These are phyloP conservation scores for Penicillium tannophilum DNA, from an alignment of 495 filamentous ascomycete genomes.

Conservation along the genomic window DNA sequence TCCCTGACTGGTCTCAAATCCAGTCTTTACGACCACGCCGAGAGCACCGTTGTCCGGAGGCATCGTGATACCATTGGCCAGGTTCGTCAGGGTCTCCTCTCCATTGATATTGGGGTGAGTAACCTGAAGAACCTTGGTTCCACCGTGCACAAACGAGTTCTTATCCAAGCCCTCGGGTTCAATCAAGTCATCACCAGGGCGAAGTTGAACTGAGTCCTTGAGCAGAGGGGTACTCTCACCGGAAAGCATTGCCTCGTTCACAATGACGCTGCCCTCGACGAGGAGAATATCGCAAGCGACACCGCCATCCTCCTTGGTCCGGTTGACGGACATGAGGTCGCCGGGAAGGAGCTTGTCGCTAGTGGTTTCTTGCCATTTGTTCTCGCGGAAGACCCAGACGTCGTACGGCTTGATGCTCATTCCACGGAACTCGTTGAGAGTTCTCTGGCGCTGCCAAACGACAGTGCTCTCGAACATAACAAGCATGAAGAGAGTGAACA, in stretches of 20 bases:
- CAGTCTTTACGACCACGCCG: conserved; percentile 94
- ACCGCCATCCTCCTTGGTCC: conserved; percentile 95
- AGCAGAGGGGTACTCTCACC: conserved; percentile 96
- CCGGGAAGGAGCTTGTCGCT: conserved; percentile 95
- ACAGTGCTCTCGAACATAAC: conserved; percentile 97
- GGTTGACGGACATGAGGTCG: conserved; percentile 91
- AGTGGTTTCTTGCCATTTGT: conserved; percentile 84
- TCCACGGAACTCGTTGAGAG: conserved; percentile 94
- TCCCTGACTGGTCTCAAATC: conserved; percentile 97
- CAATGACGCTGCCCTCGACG: conserved; percentile 92
- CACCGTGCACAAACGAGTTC: conserved; percentile 92
- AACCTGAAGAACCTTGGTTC: conserved; percentile 96
- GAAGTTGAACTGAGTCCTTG: conserved; percentile 93
- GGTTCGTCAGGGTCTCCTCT: conserved; percentile 62
- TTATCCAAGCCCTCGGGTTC: conserved; percentile 94
- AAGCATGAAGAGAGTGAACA: conserved; percentile 98
- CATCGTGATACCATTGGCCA: conserved; percentile 71
- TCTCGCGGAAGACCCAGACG: conserved; percentile 82
- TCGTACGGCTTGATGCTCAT: conserved; percentile 99
- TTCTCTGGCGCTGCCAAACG: conserved; percentile 97
- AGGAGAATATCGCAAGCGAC: conserved; percentile 97
- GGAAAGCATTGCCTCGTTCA: conserved; percentile 99
- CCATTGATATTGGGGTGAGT: conserved; percentile 75
- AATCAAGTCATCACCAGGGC: conserved; percentile 79
- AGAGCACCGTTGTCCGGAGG: conserved; percentile 91